phyloP scores from a whole-genome alignment of 768 basidiomycete genomes.

The Hysterangium stoloniferum region DNA sequence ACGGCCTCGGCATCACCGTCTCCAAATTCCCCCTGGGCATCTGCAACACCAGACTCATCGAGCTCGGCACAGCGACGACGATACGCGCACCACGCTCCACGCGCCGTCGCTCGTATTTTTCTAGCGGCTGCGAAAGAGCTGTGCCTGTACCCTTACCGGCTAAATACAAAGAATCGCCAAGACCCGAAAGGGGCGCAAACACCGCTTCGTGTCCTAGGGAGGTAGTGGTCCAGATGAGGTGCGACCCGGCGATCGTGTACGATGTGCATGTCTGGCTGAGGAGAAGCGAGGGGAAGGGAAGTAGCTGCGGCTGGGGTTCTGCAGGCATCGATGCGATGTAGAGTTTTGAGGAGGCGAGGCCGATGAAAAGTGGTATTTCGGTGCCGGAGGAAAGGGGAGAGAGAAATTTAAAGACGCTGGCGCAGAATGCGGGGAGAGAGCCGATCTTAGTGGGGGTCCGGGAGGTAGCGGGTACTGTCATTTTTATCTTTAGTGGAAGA shows the following conservation, averaged over 20 bases:
- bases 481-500: no score
- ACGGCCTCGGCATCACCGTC: slow-evolving; percentile 85
- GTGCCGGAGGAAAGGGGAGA: background rate
- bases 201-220: slow-evolving; percentile 74
- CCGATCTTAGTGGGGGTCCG: no score
- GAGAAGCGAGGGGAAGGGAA: slow-evolving; percentile 26
- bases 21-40: slow-evolving; percentile 98
- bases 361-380: slow-evolving; percentile 51
- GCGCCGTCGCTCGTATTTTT: slow-evolving; percentile 60
- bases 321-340: slow-evolving; percentile 34
- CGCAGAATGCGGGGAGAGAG: slow-evolving; percentile 55
- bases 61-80: slow-evolving; percentile 78
- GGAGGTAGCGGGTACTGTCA: no score
- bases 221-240: slow-evolving; percentile 21
- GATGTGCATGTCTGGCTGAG: slow-evolving; percentile 41
- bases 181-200: slow-evolving; percentile 51
- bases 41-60: slow-evolving; percentile 87
- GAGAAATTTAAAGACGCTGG: slow-evolving; percentile 24
- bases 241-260: slow-evolving; percentile 7
- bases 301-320: background rate
- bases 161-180: slow-evolving; percentile 18
- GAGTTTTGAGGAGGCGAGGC: slow-evolving; percentile 57
- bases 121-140: slow-evolving; percentile 10
- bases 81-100: slow-evolving; percentile 88
- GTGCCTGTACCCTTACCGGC: slow-evolving; percentile 20